These are phyloP conservation scores for Priceomyces carsonii DNA, from an alignment of 805 yeast genomes.

Conservation along the genomic window DNA sequence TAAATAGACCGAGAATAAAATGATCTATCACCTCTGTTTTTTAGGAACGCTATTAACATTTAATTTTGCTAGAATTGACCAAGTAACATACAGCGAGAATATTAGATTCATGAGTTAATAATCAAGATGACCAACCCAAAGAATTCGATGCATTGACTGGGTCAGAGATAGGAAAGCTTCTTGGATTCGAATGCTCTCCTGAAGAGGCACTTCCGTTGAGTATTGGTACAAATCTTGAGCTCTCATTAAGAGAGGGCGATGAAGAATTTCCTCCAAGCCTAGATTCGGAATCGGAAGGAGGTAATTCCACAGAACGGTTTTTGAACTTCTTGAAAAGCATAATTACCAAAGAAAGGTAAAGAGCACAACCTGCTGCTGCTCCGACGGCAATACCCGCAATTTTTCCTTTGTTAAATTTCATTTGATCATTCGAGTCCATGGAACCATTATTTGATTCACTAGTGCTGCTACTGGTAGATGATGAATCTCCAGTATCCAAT, in stretches of 20 bases:
- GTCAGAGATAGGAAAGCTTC: conserved; percentile 52
- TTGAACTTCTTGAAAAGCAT: conserved; percentile 53
- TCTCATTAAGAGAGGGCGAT: conserved; percentile 14
- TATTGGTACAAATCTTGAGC: conserved; percentile 27
- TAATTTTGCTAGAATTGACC: too few species aligned
- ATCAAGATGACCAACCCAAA: conserved; percentile 57
- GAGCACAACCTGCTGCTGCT: conserved; percentile 72
- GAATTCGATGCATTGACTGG: conserved; percentile 74
- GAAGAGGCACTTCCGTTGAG: conserved; percentile 19
- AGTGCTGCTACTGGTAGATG: conserved; percentile 14
- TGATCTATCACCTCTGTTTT: too few species aligned
- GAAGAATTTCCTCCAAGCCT: conserved; percentile 25
- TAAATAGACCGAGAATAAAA: too few species aligned
- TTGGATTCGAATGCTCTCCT: conserved; percentile 28
- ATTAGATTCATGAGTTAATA: too few species aligned
- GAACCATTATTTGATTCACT: conserved; percentile 31
- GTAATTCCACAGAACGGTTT: conserved; percentile 39
- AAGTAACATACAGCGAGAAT: too few species aligned
- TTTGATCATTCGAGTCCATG: conserved; percentile 23
- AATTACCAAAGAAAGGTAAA: conserved; percentile 62
- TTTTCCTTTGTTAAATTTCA: conserved; percentile 32
- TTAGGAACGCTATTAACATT: too few species aligned
- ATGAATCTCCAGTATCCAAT: conserved; percentile 21
- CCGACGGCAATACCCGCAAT: conserved; percentile 84
- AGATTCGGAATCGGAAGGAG: conserved; percentile 42